Evolutionary conservation across 495 filamentous ascomycete species (phyloP).

Genomic region (Barbatosphaeria neglecta): DNA sequence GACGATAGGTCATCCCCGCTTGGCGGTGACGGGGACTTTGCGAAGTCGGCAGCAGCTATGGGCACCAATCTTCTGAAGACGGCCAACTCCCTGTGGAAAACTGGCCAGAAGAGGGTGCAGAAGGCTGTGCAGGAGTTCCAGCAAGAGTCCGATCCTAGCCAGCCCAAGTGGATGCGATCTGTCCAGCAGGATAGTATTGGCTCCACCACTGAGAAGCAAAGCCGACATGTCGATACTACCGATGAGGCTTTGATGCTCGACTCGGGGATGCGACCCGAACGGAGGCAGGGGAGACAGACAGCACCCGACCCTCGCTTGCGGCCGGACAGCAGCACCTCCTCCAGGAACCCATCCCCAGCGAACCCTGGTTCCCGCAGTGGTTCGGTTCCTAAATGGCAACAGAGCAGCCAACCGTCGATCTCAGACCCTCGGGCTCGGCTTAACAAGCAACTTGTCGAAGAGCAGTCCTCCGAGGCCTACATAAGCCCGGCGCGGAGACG

Average conservation of each 20-base stretch:
- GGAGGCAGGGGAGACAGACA: constrained; percentile 14
- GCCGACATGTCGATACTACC: constrained; percentile 40
- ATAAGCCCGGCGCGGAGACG: constrained; percentile 78
- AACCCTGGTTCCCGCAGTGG: constrained; percentile 16
- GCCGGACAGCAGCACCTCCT: constrained; percentile 10
- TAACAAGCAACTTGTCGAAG: constrained; percentile 61
- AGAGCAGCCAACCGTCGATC: constrained; percentile 22
- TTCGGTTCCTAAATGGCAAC: constrained; percentile 34
- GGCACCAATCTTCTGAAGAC: constrained; percentile 80
- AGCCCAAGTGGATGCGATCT: constrained; percentile 93
- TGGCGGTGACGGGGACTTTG: constrained; percentile 63
- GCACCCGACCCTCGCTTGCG: constrained; percentile 11
- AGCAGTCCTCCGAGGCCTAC: constrained; percentile 76
- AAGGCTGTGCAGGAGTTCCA: constrained; percentile 89
- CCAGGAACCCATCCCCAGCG: constrained; percentile 37
- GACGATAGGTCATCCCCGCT: constrained; percentile 46
- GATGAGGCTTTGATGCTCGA: constrained; percentile 93
- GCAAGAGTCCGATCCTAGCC: constrained; percentile 55
- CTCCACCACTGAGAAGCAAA: constrained; percentile 2
- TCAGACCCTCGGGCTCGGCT: constrained; percentile 49
- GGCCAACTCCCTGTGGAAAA: constrained; percentile 91
- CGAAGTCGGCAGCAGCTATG: constrained; percentile 70
- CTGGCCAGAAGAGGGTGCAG: constrained; percentile 85
- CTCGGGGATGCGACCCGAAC: constrained; percentile 39
- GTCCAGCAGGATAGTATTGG: constrained; percentile 27